These are phyloP conservation scores for Plasmodium cynomolgi DNA, from an alignment of 169 alveolate species.

Conservation along the genomic window DNA sequence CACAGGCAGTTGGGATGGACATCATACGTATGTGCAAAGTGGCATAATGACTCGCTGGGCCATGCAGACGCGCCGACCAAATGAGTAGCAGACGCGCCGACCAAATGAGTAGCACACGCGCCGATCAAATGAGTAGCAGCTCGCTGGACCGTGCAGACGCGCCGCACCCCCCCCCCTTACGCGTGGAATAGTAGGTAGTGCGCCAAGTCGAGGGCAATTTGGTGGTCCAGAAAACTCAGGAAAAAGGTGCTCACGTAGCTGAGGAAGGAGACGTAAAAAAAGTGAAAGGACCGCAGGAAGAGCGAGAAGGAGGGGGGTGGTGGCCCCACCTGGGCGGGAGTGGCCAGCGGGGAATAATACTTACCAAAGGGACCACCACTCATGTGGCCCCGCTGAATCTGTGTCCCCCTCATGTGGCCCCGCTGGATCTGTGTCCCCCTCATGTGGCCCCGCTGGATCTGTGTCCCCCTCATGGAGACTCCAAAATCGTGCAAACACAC, in stretches of 20 bases:
- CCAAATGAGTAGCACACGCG: background rate
- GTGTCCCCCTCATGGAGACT: background rate
- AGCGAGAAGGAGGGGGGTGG: background rate
- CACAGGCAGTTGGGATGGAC: background rate
- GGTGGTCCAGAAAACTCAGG: constrained; percentile 33
- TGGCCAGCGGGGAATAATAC: background rate
- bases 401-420: background rate
- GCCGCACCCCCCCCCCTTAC: background rate
- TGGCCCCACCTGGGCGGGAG: background rate
- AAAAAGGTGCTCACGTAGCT: constrained; percentile 9
- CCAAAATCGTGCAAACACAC: constrained; percentile 10
- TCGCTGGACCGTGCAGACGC: background rate
- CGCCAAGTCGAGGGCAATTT: constrained; percentile 29
- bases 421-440: background rate
- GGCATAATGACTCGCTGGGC: too few relatives aligned
- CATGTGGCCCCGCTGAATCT: background rate
- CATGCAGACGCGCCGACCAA: background rate
- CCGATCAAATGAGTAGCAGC: too few relatives aligned
- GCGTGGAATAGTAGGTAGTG: constrained; percentile 29
- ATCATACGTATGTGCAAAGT: background rate
- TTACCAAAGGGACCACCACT: background rate
- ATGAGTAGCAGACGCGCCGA: too few relatives aligned
- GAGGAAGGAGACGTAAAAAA: constrained; percentile 32
- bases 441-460: background rate
- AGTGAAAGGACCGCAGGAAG: constrained; percentile 26